Conservation (phyloP, 2,329 filamentous ascomycete species). For the Elsinoe necatrix region DNA sequence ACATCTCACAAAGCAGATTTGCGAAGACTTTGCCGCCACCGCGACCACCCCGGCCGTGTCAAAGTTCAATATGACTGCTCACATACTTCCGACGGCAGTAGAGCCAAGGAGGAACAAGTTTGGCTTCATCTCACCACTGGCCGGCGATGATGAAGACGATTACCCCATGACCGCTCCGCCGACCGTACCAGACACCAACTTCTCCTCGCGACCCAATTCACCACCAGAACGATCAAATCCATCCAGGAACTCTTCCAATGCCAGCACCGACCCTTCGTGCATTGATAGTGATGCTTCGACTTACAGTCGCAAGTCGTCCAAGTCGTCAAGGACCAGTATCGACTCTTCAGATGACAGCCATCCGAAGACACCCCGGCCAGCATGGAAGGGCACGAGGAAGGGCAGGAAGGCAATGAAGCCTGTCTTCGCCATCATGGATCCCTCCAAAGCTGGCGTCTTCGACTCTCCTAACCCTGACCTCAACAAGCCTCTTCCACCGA, state of each 20-base stretch:
- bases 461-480: constrained; percentile 19
- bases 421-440: constrained; percentile 20
- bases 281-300: constrained; percentile 27
- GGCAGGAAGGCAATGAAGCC: constrained; percentile 8
- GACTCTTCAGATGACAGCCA: constrained; percentile 23
- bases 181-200: neutral
- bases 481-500: constrained; percentile 22
- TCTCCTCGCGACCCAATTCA: neutral
- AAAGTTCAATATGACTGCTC: constrained; percentile 14
- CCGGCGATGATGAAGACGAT: neutral
- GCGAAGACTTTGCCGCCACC: constrained; percentile 7
- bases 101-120: neutral
- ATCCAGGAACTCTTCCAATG: constrained; percentile 9
- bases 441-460: constrained; percentile 25
- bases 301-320: constrained; percentile 33
- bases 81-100: constrained; percentile 1
- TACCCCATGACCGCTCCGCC: constrained; percentile 1
- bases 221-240: constrained; percentile 9
- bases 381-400: constrained; percentile 9
- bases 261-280: constrained; percentile 11
- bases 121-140: neutral
- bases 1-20: constrained; percentile 5
- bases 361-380: constrained; percentile 2
- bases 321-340: constrained; percentile 34
- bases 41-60: constrained; percentile 9